Evolutionary conservation across 2,329 filamentous ascomycete species (phyloP).

Genomic region (Pseudopithomyces chartarum): DNA sequence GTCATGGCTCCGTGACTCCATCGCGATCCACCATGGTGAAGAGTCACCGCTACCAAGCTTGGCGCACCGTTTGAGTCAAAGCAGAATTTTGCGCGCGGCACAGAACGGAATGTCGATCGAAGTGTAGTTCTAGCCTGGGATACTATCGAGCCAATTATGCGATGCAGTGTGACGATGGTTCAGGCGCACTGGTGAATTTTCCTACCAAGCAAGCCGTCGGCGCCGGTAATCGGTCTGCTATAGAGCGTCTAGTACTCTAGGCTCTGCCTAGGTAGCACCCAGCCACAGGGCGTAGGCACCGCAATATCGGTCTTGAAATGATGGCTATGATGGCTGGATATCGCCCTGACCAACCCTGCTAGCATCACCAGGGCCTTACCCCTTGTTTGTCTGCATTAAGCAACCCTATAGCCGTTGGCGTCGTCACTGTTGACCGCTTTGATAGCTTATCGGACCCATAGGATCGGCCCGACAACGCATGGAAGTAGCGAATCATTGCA

Average conservation of each 20-base stretch:
- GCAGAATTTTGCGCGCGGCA: constrained; percentile 15
- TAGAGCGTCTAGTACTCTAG: no score
- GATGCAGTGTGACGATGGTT: constrained; percentile 14
- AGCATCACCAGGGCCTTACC: background rate
- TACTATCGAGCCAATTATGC: constrained; percentile 15
- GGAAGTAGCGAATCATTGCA: constrained; percentile 30
- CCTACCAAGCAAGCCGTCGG: constrained; percentile 1
- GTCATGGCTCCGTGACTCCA: background rate
- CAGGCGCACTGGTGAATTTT: constrained; percentile 14
- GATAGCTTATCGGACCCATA: constrained; percentile 28
- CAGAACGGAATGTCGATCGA: constrained; percentile 13
- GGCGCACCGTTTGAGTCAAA: constrained; percentile 8
- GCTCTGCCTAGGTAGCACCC: no score
- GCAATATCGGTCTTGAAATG: no score
- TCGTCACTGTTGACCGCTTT: constrained; percentile 17
- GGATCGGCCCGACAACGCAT: constrained; percentile 39
- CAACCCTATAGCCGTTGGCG: background rate
- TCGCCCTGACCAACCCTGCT: background rate
- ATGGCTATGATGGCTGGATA: no score
- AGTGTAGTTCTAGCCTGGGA: background rate
- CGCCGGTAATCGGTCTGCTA: constrained; percentile 18
- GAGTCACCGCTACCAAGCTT: background rate
- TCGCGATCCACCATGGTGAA: background rate
- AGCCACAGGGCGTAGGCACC: no score
- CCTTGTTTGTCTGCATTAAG: background rate